These are phyloP conservation scores for Solanum bulbocastanum DNA, from an alignment of 257 asterid genomes.

Conservation along the genomic window DNA sequence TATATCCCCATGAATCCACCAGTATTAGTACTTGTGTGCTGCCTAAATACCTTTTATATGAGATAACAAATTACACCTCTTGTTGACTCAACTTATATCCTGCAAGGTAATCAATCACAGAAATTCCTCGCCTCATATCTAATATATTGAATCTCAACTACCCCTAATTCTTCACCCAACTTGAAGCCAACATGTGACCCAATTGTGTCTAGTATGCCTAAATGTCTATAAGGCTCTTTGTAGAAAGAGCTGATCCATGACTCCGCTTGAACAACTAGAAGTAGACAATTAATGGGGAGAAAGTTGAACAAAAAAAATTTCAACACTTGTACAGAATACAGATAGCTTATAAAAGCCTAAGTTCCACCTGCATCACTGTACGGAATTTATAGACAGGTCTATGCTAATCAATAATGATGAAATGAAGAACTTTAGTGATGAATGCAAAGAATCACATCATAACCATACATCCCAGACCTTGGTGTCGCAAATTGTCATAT, in stretches of 20 bases:
- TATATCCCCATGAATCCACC: background rate
- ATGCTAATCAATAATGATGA: background rate
- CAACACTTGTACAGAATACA: background rate
- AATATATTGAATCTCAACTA: background rate
- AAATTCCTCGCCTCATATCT: background rate
- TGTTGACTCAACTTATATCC: background rate
- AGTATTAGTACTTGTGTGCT: background rate
- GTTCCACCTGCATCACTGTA: background rate
- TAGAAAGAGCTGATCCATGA: background rate
- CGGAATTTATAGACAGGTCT: background rate
- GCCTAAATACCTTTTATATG: background rate
- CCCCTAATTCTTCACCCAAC: background rate
- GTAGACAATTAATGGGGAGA: background rate
- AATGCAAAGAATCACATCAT: background rate
- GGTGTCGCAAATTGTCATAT: background rate
- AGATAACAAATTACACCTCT: background rate
- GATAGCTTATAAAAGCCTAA: background rate
- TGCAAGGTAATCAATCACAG: background rate
- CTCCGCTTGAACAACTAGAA: background rate
- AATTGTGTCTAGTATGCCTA: background rate
- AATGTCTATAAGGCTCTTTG: background rate
- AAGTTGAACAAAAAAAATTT: background rate
- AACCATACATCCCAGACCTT: background rate
- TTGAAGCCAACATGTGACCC: background rate
- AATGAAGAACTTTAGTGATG: background rate